These are phyloP conservation scores for Talaromyces rugulosus DNA, from an alignment of 2,329 filamentous ascomycete genomes.

Conservation along the genomic window DNA sequence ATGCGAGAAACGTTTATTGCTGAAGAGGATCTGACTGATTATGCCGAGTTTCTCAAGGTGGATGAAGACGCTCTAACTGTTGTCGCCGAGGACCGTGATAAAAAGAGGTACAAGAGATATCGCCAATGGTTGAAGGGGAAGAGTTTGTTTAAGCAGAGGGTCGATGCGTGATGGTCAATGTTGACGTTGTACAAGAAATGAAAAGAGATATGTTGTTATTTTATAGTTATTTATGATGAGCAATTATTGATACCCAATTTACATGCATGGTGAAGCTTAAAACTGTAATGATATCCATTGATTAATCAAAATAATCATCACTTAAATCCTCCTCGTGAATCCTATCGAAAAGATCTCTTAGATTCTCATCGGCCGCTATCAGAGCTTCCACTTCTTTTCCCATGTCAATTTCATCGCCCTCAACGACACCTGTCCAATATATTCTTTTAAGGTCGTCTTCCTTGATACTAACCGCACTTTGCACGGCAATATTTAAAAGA, in stretches of 20 bases:
- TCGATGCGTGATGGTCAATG: constrained; percentile 28
- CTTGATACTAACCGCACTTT: neutral
- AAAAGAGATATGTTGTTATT: neutral
- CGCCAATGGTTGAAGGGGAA: constrained; percentile 91
- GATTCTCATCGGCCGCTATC: constrained; percentile 31
- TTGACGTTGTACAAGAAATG: neutral
- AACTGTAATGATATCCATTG: neutral
- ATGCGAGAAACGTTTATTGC: constrained; percentile 34
- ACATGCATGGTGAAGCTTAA: neutral
- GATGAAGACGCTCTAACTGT: constrained; percentile 83
- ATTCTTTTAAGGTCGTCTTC: constrained; percentile 12
- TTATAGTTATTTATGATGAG: neutral
- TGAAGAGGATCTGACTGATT: constrained; percentile 67
- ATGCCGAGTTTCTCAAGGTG: constrained; percentile 70
- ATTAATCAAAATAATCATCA: constrained; percentile 13
- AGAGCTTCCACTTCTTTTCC: constrained; percentile 31
- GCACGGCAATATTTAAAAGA: constrained; percentile 27
- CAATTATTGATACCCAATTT: neutral
- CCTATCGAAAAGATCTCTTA: constrained; percentile 25
- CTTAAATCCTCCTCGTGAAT: constrained; percentile 2
- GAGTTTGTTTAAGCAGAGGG: constrained; percentile 88
- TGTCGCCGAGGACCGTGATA: constrained; percentile 75
- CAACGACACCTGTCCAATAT: constrained; percentile 18
- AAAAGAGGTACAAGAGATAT: constrained; percentile 97
- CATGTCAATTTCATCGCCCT: constrained; percentile 25